phyloP scores from a whole-genome alignment of 2,329 filamentous ascomycete species.

The Penicillium sp. region DNA sequence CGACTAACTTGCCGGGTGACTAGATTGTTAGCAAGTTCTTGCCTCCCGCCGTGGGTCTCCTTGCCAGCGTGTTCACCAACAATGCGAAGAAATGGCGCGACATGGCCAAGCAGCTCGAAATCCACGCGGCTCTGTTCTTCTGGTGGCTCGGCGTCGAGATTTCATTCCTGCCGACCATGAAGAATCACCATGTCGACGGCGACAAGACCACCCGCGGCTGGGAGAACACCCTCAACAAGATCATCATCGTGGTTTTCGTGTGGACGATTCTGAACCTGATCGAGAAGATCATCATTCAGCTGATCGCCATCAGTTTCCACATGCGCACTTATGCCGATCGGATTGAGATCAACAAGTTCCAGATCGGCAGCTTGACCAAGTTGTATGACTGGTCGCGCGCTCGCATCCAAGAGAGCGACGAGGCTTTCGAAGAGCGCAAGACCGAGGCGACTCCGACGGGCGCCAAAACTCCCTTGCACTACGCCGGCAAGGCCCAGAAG shows the following conservation, averaged over 20 bases:
- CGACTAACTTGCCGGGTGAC: background rate
- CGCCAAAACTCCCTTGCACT: slow-evolving; percentile 68
- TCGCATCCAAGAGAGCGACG: slow-evolving; percentile 67
- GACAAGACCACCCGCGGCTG: slow-evolving; percentile 57
- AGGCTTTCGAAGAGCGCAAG: slow-evolving; percentile 66
- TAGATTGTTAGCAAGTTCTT: slow-evolving; percentile 63
- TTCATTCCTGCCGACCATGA: slow-evolving; percentile 81
- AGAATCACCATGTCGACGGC: slow-evolving; percentile 59
- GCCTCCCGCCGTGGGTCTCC: slow-evolving; percentile 58
- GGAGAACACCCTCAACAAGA: slow-evolving; percentile 77
- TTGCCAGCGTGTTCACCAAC: slow-evolving; percentile 76
- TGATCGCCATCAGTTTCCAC: slow-evolving; percentile 93
- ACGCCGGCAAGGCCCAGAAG: slow-evolving; percentile 66
- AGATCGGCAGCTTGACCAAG: slow-evolving; percentile 67
- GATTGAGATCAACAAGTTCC: slow-evolving; percentile 89
- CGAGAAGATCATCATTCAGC: slow-evolving; percentile 91
- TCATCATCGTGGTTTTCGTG: slow-evolving; percentile 82
- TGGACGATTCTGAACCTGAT: slow-evolving; percentile 74
- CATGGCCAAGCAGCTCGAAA: slow-evolving; percentile 77
- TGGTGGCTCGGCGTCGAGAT: slow-evolving; percentile 87
- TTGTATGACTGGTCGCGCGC: slow-evolving; percentile 63
- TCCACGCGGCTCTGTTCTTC: slow-evolving; percentile 82
- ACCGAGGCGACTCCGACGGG: slow-evolving; percentile 53
- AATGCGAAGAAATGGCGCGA: slow-evolving; percentile 92
- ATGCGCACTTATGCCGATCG: slow-evolving; percentile 83